These are phyloP conservation scores for Aspergillus nomiae DNA, from an alignment of 2,329 filamentous ascomycete genomes.

Conservation along the genomic window DNA sequence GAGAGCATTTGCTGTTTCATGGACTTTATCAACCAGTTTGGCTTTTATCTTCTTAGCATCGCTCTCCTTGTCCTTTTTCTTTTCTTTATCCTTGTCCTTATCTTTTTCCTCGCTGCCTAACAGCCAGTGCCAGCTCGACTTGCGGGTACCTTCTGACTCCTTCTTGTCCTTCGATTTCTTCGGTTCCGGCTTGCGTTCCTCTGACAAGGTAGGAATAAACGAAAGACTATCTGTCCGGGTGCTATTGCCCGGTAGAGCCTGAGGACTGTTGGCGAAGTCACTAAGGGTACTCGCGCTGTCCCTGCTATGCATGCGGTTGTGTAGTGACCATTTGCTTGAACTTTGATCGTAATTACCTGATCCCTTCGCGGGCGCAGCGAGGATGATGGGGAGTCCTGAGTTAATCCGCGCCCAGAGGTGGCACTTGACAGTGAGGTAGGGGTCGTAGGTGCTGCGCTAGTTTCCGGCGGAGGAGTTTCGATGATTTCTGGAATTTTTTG, in stretches of 20 bases:
- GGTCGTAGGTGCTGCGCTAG: constrained; percentile 26
- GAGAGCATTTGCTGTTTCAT: constrained; percentile 79
- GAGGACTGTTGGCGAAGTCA: constrained; percentile 66
- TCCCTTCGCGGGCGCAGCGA: constrained; percentile 51
- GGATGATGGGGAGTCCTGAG: constrained; percentile 43
- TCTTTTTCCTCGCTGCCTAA: constrained; percentile 70
- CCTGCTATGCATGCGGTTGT: constrained; percentile 33
- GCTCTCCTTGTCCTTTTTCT: constrained; percentile 64
- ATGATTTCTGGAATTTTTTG: constrained; percentile 57
- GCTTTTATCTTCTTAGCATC: constrained; percentile 61
- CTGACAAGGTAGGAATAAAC: constrained; percentile 73
- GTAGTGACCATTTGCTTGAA: constrained; percentile 36
- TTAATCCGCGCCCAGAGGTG: constrained; percentile 56
- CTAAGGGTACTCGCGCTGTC: constrained; percentile 57
- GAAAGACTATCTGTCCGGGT: constrained; percentile 76
- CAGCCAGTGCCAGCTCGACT: constrained; percentile 80
- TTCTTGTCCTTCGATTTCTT: constrained; percentile 67
- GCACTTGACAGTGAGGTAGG: constrained; percentile 37
- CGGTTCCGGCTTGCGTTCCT: constrained; percentile 75
- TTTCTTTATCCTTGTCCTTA: constrained; percentile 59
- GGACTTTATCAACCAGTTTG: constrained; percentile 57
- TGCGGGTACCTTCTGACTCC: constrained; percentile 69
- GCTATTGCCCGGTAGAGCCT: constrained; percentile 69
- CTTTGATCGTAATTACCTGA: constrained; percentile 26
- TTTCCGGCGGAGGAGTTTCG: constrained; percentile 63